Percentiles rank a stretch among this genome's conserved stretches.
Evolutionary conservation across 1,139 yeast species (phyloP).

Genomic region (Groenewaldozyma sp.): DNA sequence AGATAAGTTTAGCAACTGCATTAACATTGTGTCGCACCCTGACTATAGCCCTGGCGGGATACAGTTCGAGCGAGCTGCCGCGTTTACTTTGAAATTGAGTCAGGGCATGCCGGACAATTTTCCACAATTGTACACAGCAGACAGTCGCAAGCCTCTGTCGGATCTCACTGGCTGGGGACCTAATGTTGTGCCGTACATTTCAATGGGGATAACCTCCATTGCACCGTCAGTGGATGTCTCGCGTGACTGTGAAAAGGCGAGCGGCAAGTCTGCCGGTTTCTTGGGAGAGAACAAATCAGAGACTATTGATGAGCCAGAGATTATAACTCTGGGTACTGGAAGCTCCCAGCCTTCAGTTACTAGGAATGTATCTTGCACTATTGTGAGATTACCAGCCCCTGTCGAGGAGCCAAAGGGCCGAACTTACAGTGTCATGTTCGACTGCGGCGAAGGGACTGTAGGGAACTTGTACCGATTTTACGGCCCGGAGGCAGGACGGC

Average conservation of each 20-base stretch:
- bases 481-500: constrained; percentile 35
- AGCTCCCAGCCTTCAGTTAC: constrained; percentile 81
- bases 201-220: constrained; percentile 14
- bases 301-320: constrained; percentile 37
- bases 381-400: constrained; percentile 55
- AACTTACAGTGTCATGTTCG: constrained; percentile 40
- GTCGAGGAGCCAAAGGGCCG: constrained; percentile 7
- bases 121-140: constrained; percentile 37
- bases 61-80: constrained; percentile 47
- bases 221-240: constrained; percentile 15
- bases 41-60: constrained; percentile 53
- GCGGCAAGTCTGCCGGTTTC: not conserved
- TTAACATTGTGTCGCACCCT: constrained; percentile 65
- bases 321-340: constrained; percentile 85
- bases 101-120: constrained; percentile 44
- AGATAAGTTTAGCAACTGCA: constrained; percentile 19
- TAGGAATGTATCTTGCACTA: constrained; percentile 75
- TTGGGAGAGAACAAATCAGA: not conserved
- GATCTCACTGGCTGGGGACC: constrained; percentile 12
- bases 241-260: not conserved
- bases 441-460: constrained; percentile 89
- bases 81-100: constrained; percentile 48
- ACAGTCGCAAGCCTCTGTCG: constrained; percentile 6
- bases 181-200: constrained; percentile 12
- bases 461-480: constrained; percentile 63